phyloP scores from a whole-genome alignment of 495 filamentous ascomycete genomes.

The Pyrenula massariospora region DNA sequence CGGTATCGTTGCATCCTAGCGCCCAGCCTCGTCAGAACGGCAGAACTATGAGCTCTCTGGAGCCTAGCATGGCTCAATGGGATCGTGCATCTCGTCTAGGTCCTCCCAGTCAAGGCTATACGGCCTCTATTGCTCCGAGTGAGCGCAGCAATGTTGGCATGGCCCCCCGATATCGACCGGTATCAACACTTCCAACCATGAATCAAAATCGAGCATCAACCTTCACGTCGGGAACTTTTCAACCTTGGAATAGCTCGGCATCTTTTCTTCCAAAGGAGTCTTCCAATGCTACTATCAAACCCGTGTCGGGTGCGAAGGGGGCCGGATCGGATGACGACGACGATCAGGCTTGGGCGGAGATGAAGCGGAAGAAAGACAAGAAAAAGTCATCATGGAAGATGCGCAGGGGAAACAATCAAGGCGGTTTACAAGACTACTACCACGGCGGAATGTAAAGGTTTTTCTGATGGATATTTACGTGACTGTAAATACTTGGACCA shows the following conservation, averaged over 20 bases:
- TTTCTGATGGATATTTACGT: not conserved
- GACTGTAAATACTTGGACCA: too few relatives aligned
- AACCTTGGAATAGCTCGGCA: constrained; percentile 37
- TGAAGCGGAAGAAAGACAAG: constrained; percentile 74
- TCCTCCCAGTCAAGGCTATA: constrained; percentile 36
- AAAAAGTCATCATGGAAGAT: constrained; percentile 64
- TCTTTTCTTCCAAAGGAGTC: constrained; percentile 12
- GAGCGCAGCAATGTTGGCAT: constrained; percentile 89
- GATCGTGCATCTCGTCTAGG: constrained; percentile 21
- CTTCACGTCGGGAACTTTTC: constrained; percentile 37
- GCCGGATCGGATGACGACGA: constrained; percentile 49
- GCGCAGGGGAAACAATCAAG: constrained; percentile 35
- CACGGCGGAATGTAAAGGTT: not conserved
- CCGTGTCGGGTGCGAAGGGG: not conserved
- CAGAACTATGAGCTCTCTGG: constrained; percentile 73
- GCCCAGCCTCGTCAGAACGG: constrained; percentile 20
- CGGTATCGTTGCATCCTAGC: constrained; percentile 30
- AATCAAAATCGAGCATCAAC: constrained; percentile 30
- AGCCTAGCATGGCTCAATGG: constrained; percentile 52
- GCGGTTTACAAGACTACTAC: not conserved
- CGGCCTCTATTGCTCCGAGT: constrained; percentile 76
- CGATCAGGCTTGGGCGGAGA: constrained; percentile 75
- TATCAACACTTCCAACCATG: constrained; percentile 42
- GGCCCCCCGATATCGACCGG: constrained; percentile 85
- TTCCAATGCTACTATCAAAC: not conserved